Percentiles rank a stretch among this genome's conserved stretches.
These are phyloP conservation scores for Tolypocladium guangdongense DNA, from an alignment of 2,329 filamentous ascomycete species.

Conservation along the genomic window DNA sequence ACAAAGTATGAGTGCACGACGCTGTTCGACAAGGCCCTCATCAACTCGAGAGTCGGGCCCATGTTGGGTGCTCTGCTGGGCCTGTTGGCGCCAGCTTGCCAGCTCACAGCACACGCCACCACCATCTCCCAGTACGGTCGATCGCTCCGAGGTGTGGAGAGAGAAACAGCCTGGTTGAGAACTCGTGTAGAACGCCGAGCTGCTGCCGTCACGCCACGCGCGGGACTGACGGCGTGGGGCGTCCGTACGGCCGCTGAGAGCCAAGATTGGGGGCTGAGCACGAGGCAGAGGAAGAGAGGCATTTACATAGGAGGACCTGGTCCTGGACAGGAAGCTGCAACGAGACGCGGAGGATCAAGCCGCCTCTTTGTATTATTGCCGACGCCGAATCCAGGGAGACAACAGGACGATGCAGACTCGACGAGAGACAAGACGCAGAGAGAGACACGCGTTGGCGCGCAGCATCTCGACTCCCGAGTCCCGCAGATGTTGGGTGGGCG, in stretches of 20 bases:
- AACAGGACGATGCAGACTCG: neutral
- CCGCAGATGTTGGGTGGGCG: neutral
- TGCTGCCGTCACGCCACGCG: neutral
- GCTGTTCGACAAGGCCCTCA: neutral
- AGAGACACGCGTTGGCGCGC: no score
- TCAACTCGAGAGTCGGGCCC: neutral
- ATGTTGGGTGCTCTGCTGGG: neutral
- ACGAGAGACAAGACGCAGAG: neutral
- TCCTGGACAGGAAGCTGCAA: no score
- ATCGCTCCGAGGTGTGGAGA: slow-evolving; percentile 5
- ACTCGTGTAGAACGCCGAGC: neutral
- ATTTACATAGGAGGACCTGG: no score
- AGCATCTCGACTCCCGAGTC: neutral
- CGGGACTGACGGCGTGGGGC: neutral
- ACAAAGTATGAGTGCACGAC: neutral
- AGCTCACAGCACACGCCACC: slow-evolving; percentile 5
- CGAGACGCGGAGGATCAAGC: neutral
- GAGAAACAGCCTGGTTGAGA: neutral
- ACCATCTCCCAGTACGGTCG: slow-evolving; percentile 4
- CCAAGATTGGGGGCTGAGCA: neutral
- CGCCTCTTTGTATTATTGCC: neutral
- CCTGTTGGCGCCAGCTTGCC: slow-evolving; percentile 1
- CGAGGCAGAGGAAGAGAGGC: neutral
- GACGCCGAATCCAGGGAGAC: neutral
- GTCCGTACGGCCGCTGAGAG: neutral